phyloP scores from a whole-genome alignment of 495 filamentous ascomycete genomes.

The Jackrogersella minutella region DNA sequence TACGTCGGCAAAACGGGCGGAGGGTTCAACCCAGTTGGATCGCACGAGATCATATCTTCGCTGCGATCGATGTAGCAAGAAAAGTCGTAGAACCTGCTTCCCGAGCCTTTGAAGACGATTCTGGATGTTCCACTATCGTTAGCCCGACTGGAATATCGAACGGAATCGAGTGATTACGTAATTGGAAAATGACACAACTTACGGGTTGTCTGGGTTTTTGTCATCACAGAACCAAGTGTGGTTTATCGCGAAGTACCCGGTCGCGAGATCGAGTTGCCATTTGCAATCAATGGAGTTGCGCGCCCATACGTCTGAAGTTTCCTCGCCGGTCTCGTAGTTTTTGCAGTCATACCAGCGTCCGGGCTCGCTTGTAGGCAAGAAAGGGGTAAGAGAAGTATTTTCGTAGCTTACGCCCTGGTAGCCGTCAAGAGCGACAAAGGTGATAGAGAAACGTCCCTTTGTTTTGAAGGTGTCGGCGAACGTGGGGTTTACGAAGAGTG shows the following conservation, averaged over 20 bases:
- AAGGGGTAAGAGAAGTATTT: conserved; percentile 16
- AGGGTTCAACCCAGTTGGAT: conserved; percentile 11
- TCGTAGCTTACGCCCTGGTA: conserved; percentile 8
- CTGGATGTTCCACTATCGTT: conserved; percentile 6
- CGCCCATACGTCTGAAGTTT: conserved; percentile 15
- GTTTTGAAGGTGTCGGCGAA: conserved; percentile 9
- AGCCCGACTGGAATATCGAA: not conserved
- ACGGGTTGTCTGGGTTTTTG: conserved; percentile 31
- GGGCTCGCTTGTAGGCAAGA: conserved; percentile 20
- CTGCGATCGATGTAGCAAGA: conserved; percentile 25
- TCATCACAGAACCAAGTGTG: conserved; percentile 40
- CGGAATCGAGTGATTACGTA: not conserved
- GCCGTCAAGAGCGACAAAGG: conserved; percentile 20
- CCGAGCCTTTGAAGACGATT: conserved; percentile 22
- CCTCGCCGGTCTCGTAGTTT: conserved; percentile 3
- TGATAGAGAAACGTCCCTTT: not conserved
- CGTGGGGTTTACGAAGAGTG: conserved; percentile 9
- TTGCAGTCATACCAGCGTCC: conserved; percentile 29
- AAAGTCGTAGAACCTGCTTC: conserved; percentile 28
- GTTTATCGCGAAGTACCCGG: conserved; percentile 34
- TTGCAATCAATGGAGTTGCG: conserved; percentile 24
- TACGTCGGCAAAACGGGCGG: conserved; percentile 23
- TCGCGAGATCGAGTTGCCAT: conserved; percentile 36
- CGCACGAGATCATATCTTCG: conserved; percentile 13
- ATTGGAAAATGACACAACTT: not conserved